Evolutionary conservation across 2,329 filamentous ascomycete genomes (phyloP).

Genomic region (Ophiostoma novo-ulmi): DNA sequence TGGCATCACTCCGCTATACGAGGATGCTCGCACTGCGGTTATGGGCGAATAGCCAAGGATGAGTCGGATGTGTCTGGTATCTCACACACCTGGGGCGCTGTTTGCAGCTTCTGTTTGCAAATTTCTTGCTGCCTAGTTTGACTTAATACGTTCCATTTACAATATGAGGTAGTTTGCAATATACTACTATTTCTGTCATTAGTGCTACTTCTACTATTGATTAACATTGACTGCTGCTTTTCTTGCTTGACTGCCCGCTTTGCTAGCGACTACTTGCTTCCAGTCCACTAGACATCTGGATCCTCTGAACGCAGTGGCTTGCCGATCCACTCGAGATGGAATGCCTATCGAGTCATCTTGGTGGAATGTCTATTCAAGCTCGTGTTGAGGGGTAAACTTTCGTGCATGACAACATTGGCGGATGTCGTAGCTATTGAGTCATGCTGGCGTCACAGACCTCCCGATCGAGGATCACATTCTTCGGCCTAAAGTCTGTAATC

Average conservation of each 20-base stretch:
- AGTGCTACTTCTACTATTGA: neutral
- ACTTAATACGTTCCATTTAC: neutral
- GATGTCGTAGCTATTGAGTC: slow-evolving; percentile 10
- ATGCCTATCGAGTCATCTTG: neutral
- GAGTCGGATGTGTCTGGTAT: neutral
- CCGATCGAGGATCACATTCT: neutral
- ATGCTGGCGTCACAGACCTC: neutral
- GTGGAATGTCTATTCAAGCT: neutral
- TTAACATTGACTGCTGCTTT: neutral
- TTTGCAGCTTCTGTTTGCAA: neutral
- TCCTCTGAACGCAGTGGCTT: neutral
- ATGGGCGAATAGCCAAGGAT: slow-evolving; percentile 35
- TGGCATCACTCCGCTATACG: slow-evolving; percentile 68
- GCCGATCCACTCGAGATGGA: neutral
- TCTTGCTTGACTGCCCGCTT: neutral
- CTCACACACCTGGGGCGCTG: neutral
- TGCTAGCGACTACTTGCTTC: neutral
- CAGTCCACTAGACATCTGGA: neutral
- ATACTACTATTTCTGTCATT: neutral
- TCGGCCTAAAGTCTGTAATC: neutral
- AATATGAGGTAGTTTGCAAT: neutral
- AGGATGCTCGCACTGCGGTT: slow-evolving; percentile 60
- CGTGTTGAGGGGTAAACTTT: neutral
- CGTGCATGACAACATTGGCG: neutral
- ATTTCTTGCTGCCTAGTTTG: neutral